Evolutionary conservation across 202 grass and related monocot species (phyloP), one percentile per base, ranked within the genome.

Genomic region (Setaria viridis): DNA sequence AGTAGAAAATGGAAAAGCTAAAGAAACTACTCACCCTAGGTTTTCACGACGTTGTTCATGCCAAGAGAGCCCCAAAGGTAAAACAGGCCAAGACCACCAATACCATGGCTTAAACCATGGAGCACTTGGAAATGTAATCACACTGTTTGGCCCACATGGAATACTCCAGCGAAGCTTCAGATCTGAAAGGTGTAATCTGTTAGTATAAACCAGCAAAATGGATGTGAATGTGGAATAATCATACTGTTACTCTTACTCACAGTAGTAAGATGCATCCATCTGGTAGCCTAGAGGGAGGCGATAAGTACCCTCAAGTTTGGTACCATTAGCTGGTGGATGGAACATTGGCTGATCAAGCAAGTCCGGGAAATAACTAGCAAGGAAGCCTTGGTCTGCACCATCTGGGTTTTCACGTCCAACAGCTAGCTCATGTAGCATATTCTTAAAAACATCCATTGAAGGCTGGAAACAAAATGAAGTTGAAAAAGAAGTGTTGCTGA

Each of bases 71-170:
- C 95, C 95, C 63, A 97, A 82, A 80, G 94, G 94, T 78, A 97
- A 86, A 62, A 97, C 78, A 49, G 92, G 95, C 91, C 91, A 97
- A 87, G 94, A 92, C 91, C 91, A 97, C 94, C 94, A 97, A 64
- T 94, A 97, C 94, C 94, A 97, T 88, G 94, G 94, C 79, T 97
- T 94, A 65, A 97, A 84, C 94, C 94, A 97, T 66, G 94, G 91
- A 35, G 91, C 94, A 37, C 94, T 97, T 2, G 94, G 94, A 87
- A 97, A 97, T 58, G 94, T 94, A 62, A 97, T 88, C 25, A 97
- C 94, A 50, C 89, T 94, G 82, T 94, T 97, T 0, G 89, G 89
- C 54, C 91, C 94, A 87, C 94, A 96, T 0, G 94, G 94, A 73
- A 96, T 96, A 86, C 89, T 96, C 94, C 91, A 93, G 50, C 89